A percentile compares a stretch with the other conserved stretches of the same genome.
phyloP scores from a whole-genome alignment of 2,329 filamentous ascomycete genomes.

The Botryosphaeria agaves region DNA sequence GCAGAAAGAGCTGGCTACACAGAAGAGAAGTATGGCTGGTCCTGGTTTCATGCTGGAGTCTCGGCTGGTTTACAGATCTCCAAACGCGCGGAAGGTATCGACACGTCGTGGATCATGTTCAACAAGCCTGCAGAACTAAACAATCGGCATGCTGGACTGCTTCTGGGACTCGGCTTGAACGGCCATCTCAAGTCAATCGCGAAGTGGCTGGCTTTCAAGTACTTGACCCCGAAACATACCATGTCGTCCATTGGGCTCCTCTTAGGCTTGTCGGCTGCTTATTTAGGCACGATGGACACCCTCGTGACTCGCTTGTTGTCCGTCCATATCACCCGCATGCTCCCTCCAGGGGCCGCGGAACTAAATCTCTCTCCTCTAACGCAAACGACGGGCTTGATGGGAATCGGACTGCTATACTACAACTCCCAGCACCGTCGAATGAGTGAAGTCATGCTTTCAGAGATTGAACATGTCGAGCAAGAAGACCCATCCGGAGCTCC shows the following conservation, averaged over 20 bases:
- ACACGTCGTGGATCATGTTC: slow-evolving; percentile 97
- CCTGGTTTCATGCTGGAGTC: slow-evolving; percentile 93
- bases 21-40: slow-evolving; percentile 96
- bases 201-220: slow-evolving; percentile 98
- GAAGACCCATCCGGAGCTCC: slow-evolving; percentile 52
- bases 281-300: slow-evolving; percentile 93
- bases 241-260: slow-evolving; percentile 98
- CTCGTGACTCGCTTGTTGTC: slow-evolving; percentile 84
- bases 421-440: slow-evolving; percentile 93
- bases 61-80: slow-evolving; percentile 88
- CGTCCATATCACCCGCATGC: slow-evolving; percentile 88
- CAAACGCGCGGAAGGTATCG: slow-evolving; percentile 75
- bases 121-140: slow-evolving; percentile 89
- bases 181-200: slow-evolving; percentile 87
- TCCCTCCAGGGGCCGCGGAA: slow-evolving; percentile 82
- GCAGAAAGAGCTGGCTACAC: slow-evolving; percentile 76
- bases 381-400: slow-evolving; percentile 93
- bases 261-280: slow-evolving; percentile 79
- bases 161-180: slow-evolving; percentile 80
- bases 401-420: slow-evolving; percentile 85
- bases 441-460: slow-evolving; percentile 97
- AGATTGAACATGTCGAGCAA: slow-evolving; percentile 76
- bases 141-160: slow-evolving; percentile 88
- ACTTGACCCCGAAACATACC: slow-evolving; percentile 95
- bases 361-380: slow-evolving; percentile 84